phyloP scores from a whole-genome alignment of 2,329 filamentous ascomycete genomes.

The Moelleriella libera region DNA sequence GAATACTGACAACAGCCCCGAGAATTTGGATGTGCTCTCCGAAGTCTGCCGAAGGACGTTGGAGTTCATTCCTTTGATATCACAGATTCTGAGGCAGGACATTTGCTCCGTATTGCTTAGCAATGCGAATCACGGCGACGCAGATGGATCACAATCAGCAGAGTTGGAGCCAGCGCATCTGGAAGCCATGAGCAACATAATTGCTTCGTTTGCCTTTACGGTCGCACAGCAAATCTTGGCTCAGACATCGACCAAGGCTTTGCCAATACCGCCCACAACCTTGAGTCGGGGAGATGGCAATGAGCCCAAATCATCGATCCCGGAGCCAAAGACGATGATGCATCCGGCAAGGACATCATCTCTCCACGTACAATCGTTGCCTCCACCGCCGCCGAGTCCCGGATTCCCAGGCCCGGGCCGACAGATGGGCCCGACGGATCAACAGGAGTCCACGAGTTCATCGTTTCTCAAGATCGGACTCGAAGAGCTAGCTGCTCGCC shows the following conservation, averaged over 20 bases:
- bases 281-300: slow-evolving; percentile 29
- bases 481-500: slow-evolving; percentile 67
- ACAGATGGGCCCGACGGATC: slow-evolving; percentile 21
- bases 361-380: slow-evolving; percentile 27
- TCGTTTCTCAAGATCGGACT: slow-evolving; percentile 50
- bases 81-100: slow-evolving; percentile 68
- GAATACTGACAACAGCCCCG: slow-evolving; percentile 43
- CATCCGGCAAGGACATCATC: slow-evolving; percentile 54
- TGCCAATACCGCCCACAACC: slow-evolving; percentile 50
- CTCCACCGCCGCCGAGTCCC: slow-evolving; percentile 30
- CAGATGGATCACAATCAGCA: slow-evolving; percentile 12
- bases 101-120: slow-evolving; percentile 42
- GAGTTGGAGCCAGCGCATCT: slow-evolving; percentile 21
- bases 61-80: slow-evolving; percentile 70
- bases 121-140: slow-evolving; percentile 20
- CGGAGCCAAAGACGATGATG: slow-evolving; percentile 57
- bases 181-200: slow-evolving; percentile 56
- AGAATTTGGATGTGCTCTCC: slow-evolving; percentile 67
- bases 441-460: slow-evolving; percentile 22
- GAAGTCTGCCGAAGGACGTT: slow-evolving; percentile 75
- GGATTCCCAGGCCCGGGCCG: slow-evolving; percentile 36
- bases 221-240: slow-evolving; percentile 63
- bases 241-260: slow-evolving; percentile 55
- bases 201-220: slow-evolving; percentile 66
- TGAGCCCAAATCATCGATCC: slow-evolving; percentile 48